Conservation (phyloP, 1,284 basidiomycete genomes). For the Cutaneotrichosporon mucoides region DNA sequence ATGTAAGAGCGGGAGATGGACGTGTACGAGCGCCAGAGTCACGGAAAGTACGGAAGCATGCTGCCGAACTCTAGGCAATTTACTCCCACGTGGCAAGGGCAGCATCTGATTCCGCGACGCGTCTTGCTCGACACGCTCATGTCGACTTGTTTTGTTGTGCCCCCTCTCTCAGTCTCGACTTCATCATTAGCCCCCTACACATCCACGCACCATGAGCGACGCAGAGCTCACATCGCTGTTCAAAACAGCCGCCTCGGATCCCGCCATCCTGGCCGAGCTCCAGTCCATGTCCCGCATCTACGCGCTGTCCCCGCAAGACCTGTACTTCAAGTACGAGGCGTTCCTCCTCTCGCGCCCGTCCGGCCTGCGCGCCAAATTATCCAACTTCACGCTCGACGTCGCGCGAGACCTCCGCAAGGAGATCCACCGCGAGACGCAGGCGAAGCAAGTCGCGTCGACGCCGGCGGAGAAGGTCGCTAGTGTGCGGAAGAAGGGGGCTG, state of each 20-base stretch:
- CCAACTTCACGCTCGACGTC: slow-evolving; percentile 41
- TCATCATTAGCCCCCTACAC: not conserved
- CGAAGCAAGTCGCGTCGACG: slow-evolving; percentile 24
- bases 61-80: no score
- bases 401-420: slow-evolving; percentile 47
- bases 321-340: slow-evolving; percentile 53
- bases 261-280: slow-evolving; percentile 1
- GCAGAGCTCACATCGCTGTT: not conserved
- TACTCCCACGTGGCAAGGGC: not conserved
- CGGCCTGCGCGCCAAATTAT: slow-evolving; percentile 40
- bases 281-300: slow-evolving; percentile 46
- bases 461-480: slow-evolving; percentile 21
- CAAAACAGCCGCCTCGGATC: not conserved
- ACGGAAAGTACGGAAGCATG: no score
- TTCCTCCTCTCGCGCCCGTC: slow-evolving; percentile 48
- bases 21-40: no score
- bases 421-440: slow-evolving; percentile 44
- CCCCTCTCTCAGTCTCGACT: not conserved
- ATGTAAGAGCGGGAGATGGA: no score
- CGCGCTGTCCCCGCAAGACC: slow-evolving; percentile 42
- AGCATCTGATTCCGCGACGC: not conserved
- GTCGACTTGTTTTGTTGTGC: not conserved
- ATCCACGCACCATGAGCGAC: not conserved
- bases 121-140: not conserved
- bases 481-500: slow-evolving; percentile 28